Evolutionary conservation across 805 yeast genomes (phyloP).

Genomic region (Blastobotrys terrestris): DNA sequence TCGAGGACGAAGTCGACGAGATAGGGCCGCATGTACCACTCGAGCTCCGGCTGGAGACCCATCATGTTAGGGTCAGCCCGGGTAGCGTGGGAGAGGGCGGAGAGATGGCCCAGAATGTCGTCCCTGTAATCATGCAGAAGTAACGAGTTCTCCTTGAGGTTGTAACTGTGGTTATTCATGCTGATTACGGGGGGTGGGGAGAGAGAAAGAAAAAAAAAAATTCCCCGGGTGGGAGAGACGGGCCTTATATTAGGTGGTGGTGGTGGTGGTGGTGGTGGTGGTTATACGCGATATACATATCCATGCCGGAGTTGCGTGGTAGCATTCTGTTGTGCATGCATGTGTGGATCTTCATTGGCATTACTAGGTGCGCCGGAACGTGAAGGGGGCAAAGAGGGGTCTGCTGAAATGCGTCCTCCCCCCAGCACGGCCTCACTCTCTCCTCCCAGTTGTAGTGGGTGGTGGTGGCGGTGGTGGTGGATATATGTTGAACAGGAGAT

Average conservation of each 20-base stretch:
- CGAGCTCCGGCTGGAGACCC: constrained; percentile 82
- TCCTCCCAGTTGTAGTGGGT: too few relatives aligned
- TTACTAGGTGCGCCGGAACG: too few relatives aligned
- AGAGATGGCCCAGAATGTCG: constrained; percentile 32
- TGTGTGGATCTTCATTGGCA: neutral
- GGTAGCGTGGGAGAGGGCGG: constrained; percentile 28
- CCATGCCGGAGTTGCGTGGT: neutral
- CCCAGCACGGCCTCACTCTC: too few relatives aligned
- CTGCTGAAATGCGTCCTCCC: too few relatives aligned
- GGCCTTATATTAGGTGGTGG: neutral
- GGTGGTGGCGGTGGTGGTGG: too few relatives aligned
- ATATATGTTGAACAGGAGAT: too few relatives aligned
- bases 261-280: too few relatives aligned
- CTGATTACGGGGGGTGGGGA: neutral
- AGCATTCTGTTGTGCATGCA: neutral
- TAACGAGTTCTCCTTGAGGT: neutral
- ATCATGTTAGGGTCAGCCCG: constrained; percentile 58
- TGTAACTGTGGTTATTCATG: neutral
- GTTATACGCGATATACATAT: neutral
- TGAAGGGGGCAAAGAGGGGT: too few relatives aligned
- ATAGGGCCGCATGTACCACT: constrained; percentile 63
- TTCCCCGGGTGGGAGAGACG: neutral
- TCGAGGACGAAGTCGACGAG: constrained; percentile 78
- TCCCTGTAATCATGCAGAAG: constrained; percentile 29
- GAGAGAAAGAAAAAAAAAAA: neutral